Evolutionary conservation across 371 early-diverging fungal genomes (phyloP).

Genomic region (Apophysomyces elegans): DNA sequence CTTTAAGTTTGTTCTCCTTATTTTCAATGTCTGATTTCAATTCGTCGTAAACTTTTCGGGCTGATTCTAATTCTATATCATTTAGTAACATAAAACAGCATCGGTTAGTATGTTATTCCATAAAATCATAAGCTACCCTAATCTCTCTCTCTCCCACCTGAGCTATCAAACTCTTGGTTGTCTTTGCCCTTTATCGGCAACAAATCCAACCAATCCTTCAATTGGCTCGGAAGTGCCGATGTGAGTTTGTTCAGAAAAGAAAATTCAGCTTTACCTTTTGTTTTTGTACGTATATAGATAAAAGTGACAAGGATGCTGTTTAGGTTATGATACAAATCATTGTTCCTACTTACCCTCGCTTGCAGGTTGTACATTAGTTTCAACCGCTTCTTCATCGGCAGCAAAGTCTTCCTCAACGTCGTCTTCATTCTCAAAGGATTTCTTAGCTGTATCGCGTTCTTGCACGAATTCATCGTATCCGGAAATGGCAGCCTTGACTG

Average conservation of each 20-base stretch:
- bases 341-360: slow-evolving; percentile 22
- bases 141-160: slow-evolving; percentile 14
- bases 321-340: background rate
- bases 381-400: slow-evolving; percentile 22
- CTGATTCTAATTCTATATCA: slow-evolving; percentile 40
- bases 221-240: slow-evolving; percentile 17
- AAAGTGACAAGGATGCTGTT: too few relatives aligned
- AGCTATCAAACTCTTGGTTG: slow-evolving; percentile 5
- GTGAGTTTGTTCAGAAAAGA: slow-evolving; percentile 15
- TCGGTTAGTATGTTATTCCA: too few relatives aligned
- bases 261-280: slow-evolving; percentile 22
- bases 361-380: slow-evolving; percentile 17
- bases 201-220: slow-evolving; percentile 16
- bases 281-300: too few relatives aligned
- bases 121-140: too few relatives aligned
- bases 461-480: slow-evolving; percentile 64
- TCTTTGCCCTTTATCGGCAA: background rate
- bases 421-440: slow-evolving; percentile 33
- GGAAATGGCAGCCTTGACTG: slow-evolving; percentile 67
- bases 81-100: too few relatives aligned
- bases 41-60: slow-evolving; percentile 40
- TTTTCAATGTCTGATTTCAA: slow-evolving; percentile 40
- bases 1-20: slow-evolving; percentile 38
- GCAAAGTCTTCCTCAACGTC: slow-evolving; percentile 12
- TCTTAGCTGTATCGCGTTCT: slow-evolving; percentile 31